Evolutionary conservation across 768 basidiomycete species (phyloP), one percentile per base, ranked within the genome.

Genomic region (Boletales sp.): DNA sequence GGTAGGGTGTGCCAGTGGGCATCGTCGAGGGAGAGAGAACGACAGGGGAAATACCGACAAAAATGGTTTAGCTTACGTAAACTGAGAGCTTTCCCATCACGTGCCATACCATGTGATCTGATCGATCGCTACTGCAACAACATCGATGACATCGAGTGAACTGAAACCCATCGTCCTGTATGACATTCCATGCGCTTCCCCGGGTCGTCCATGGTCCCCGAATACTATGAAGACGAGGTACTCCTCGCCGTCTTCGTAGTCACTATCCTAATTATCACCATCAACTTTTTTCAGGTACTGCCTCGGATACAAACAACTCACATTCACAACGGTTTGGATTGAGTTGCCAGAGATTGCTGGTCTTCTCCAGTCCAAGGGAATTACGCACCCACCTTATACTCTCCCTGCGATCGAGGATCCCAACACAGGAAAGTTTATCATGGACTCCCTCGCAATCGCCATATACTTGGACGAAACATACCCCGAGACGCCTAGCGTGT

Each of bases 1-100:
- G 74, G 68, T 82, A 87, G 2, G 88, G 88, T 0, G 90, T 82
- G 57, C 87, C 87, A 32, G 74, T 72, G 27, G 90, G 90, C 89
- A 91, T 91, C 1, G 40, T 18, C 13, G 15, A 34, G 2, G 7
- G 8, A 14, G 21, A 12, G 15, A 24, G 5, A 4, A 43, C 36
- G 24, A 62, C 51, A 61, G 60, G 60, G 59, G 59, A 27, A 27
- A 27, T 27, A 3, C 52, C 4, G 31, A 32, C 35, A 36, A 36
- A 36, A n/a, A 36, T 17, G 35, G 15, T n/a, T 7, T 27, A 27
- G 35, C 35, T n/a, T 36, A 12, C 34, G 34, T 14, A 34, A 34
- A 34, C 14, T 5, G 34, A 15, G n/a, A 17, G 35, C 6, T 3
- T 27, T 27, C 24, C 5, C 24, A 27, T 27, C 24, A 27, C 24